Conservation (phyloP, 139 green algal genomes). For the Pleodorina starrii region DNA sequence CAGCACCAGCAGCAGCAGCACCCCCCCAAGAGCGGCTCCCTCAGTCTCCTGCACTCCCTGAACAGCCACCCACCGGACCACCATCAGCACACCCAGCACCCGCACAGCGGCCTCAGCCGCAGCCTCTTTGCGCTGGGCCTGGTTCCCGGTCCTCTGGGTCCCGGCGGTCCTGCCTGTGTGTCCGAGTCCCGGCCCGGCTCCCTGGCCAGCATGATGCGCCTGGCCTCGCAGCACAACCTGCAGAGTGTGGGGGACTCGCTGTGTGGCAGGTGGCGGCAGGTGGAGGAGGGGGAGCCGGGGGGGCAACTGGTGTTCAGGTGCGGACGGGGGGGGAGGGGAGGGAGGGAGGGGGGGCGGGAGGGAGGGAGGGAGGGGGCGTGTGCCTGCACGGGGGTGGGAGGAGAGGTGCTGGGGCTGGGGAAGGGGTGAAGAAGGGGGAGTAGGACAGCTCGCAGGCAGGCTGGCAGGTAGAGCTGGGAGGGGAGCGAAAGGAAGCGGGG, state of each 20-base stretch:
- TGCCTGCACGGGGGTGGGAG: too few species aligned
- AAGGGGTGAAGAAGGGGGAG: too few species aligned
- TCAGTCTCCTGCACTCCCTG: too few species aligned
- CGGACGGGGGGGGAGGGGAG: background rate
- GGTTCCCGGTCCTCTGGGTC: background rate
- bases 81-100: background rate
- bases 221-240: slow-evolving; percentile 47
- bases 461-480: too few species aligned
- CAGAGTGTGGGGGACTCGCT: slow-evolving; percentile 40
- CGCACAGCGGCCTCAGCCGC: background rate
- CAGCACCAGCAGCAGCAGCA: background rate
- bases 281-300: slow-evolving; percentile 40
- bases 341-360: background rate
- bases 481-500: too few species aligned
- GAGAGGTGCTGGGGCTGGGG: too few species aligned
- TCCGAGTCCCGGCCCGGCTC: background rate
- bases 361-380: background rate
- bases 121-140: slow-evolving; percentile 10
- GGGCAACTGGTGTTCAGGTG: slow-evolving; percentile 51
- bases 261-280: slow-evolving; percentile 23
- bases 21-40: too few species aligned
- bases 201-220: slow-evolving; percentile 47
- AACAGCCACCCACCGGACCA: too few species aligned
- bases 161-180: background rate
- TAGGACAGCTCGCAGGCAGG: too few species aligned